Evolutionary conservation across 2,329 filamentous ascomycete species (phyloP), one percentile per base, ranked within the genome.

Genomic region (Colletotrichum tofieldiae): DNA sequence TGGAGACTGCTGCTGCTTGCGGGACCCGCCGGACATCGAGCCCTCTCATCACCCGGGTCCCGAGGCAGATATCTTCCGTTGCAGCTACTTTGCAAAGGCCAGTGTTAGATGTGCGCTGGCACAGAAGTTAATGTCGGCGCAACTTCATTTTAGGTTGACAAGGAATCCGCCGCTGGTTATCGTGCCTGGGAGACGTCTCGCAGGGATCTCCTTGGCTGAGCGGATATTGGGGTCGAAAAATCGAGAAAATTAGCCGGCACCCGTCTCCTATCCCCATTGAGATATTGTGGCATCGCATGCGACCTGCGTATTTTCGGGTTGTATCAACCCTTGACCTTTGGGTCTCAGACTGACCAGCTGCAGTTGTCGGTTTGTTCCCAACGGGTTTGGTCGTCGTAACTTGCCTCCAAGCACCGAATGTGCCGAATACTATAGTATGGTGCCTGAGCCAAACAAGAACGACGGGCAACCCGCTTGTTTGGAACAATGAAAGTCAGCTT

Each of bases 201-300:
- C 59, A 72, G 60, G 70, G 66, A 37, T 51, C 20, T 61, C 65
- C 70, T 69, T 72, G 70, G 60, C 47, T 37, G n/a, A 16, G 55
- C 16, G 54, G 59, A 70, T 60, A 49, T 70, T 70, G 54, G 54
- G 43, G 60, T 70, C 66, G 65, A 70, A 65, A 64, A 65, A 39
- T 56, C 47, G 52, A 65, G 60, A 61, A 56, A n/a, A 35, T 47
- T 45, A 47, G 65, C 60, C 54, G 59, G 51, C 65, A 64, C 65
- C 65, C 41, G 37, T 67, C 47, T 29, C 59, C 59, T 64, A 49
- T 20, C 59, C 52, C 23, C 4, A 59, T 59, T 64, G 65, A 39
- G 62, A 65, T 8, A n/a, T 37, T 20, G 45, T 37, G 37, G 58
- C 58, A 39, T 58, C 45, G 16, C 52, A 16, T 5, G 32, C 52